These are phyloP conservation scores for Entomophthora muscae DNA, from an alignment of 371 early-diverging fungal species.

Conservation along the genomic window DNA sequence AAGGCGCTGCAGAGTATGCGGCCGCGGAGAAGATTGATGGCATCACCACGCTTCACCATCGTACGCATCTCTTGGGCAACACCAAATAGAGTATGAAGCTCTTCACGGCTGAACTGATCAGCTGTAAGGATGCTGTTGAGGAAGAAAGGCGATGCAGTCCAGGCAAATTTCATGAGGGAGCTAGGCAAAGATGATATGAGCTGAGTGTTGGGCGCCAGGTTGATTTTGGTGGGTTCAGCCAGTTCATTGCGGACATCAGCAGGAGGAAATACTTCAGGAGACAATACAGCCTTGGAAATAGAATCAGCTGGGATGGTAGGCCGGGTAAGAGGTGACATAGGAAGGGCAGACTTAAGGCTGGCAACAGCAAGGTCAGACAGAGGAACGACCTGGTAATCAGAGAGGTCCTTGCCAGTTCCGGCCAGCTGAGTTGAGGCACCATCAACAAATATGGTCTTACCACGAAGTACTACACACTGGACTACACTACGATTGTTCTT, in stretches of 20 bases:
- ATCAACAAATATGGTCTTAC: constrained; percentile 67
- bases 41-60: constrained; percentile 72
- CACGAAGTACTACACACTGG: constrained; percentile 72
- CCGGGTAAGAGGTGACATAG: constrained; percentile 5
- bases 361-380: background rate
- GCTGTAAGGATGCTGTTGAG: constrained; percentile 78
- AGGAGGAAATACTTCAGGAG: constrained; percentile 13
- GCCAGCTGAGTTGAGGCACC: constrained; percentile 19
- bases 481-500: constrained; percentile 34
- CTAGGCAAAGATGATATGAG: constrained; percentile 29
- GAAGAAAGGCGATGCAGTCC: constrained; percentile 66
- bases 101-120: constrained; percentile 74
- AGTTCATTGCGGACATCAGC: background rate
- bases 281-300: background rate
- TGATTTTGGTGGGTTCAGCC: background rate
- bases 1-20: constrained; percentile 87
- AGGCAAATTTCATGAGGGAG: constrained; percentile 39
- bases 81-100: constrained; percentile 84
- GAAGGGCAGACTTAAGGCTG: background rate
- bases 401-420: constrained; percentile 9
- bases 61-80: constrained; percentile 95
- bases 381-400: constrained; percentile 13
- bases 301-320: constrained; percentile 10
- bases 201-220: background rate
- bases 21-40: constrained; percentile 64